Conservation (phyloP, 306 rosid genomes). For the Lablab purpureus region DNA sequence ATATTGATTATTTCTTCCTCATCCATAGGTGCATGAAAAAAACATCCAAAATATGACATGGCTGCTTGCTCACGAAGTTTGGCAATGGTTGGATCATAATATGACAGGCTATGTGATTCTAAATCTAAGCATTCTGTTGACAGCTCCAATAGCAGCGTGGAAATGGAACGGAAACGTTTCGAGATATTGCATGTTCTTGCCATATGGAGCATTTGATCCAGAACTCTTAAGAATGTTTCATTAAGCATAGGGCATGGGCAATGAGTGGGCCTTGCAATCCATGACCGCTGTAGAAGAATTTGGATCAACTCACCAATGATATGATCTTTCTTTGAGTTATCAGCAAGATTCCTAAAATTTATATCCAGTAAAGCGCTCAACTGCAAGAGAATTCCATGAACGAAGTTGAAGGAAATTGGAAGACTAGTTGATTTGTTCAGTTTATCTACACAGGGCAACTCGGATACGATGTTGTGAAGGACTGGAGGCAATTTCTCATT, state of each 20-base stretch:
- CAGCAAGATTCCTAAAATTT: conserved; percentile 84
- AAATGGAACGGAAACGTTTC: conserved; percentile 52
- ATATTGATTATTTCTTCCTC: conserved; percentile 52
- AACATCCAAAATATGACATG: conserved; percentile 80
- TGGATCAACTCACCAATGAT: conserved; percentile 69
- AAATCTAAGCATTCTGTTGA: conserved; percentile 79
- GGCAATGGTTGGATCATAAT: conserved; percentile 83
- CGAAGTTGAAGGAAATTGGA: conserved; percentile 68
- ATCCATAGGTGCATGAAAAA: conserved; percentile 72
- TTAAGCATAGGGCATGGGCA: conserved; percentile 82
- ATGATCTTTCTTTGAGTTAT: conserved; percentile 75
- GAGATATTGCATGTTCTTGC: conserved; percentile 60
- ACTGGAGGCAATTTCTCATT: conserved; percentile 81
- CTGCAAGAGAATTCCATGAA: conserved; percentile 90
- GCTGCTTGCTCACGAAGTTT: conserved; percentile 91
- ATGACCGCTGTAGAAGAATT: conserved; percentile 61
- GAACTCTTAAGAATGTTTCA: conserved; percentile 71
- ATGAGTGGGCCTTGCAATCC: conserved; percentile 71
- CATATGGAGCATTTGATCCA: conserved; percentile 86
- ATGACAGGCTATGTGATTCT: conserved; percentile 55
- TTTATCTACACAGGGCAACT: conserved; percentile 64
- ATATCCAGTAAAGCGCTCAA: conserved; percentile 75
- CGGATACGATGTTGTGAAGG: conserved; percentile 77
- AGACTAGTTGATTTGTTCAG: conserved; percentile 40
- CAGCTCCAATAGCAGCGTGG: conserved; percentile 70